Evolutionary conservation across 2,329 filamentous ascomycete genomes (phyloP), one percentile per base, ranked within the genome.

Genomic region (Penicillium sclerotigenum): DNA sequence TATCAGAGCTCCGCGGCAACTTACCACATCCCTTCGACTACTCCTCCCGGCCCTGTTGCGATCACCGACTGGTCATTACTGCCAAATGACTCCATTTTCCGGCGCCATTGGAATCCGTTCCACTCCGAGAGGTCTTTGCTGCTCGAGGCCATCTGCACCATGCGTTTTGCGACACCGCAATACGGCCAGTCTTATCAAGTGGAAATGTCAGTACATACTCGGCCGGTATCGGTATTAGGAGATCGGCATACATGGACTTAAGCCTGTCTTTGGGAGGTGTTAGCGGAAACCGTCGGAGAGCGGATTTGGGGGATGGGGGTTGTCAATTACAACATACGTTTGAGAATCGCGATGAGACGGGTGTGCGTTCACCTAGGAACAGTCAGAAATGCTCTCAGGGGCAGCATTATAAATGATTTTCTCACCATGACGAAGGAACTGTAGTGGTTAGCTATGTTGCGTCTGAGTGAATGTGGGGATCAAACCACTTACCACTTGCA

Each of bases 311-410:
- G n/a, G 26, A 20, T 22, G 26, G 14, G 13, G 7, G 29, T 24
- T 24, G 29, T 28, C 47, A 43, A 52, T 55, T 33, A 16, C 64
- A 11, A 4, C 74, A 63, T 73, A 79, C 83, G 76, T 93, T 94
- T 69, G 89, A 84, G 73, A 99, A 97, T 37, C 94, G 88, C n/a
- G 89, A 82, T 56, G 86, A 89, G 28, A 97, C 89, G 28, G 93
- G 93, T 8, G 88, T 93, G 56, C 93, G 87, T 78, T 88, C 86
- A 63, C 83, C 82, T 83, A 59, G 11, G 20, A 18, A 34, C 24
- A 20, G 46, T 62, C 50, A 60, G 41, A 54, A 43, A 47, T 40
- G 4, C 22, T 33, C n/a, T 29, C 34, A 18, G 14, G 2, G 8
- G 31, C 1, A 33, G n/a, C 20, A 46, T 48, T 26, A 11, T 16